These are phyloP conservation scores for Closterium sp. DNA, from an alignment of 139 green algal genomes.

Conservation along the genomic window DNA sequence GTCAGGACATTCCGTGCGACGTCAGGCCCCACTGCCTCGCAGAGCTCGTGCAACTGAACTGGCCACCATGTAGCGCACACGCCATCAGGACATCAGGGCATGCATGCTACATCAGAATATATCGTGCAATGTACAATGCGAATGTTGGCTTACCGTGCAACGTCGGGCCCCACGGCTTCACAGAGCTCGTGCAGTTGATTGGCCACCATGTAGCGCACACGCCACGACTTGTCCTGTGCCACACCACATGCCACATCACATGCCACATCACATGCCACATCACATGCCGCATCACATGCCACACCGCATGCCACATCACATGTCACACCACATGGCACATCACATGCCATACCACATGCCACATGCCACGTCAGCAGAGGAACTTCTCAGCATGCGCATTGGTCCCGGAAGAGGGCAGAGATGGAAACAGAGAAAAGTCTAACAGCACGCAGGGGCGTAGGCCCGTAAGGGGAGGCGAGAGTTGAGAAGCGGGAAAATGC, in stretches of 20 bases:
- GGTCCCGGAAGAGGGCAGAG: no score
- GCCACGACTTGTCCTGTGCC: slow-evolving; percentile 92
- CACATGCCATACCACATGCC: no score
- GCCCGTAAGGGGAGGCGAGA: no score
- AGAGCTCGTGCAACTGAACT: slow-evolving; percentile 81
- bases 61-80: slow-evolving; percentile 94
- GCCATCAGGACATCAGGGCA: no score
- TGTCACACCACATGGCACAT: no score
- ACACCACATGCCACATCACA: not conserved
- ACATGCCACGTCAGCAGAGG: not conserved
- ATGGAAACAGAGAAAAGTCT: no score
- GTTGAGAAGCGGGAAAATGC: not conserved
- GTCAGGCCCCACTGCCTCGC: slow-evolving; percentile 79
- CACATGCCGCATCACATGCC: not conserved
- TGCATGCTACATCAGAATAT: no score
- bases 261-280: not conserved
- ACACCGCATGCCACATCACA: not conserved
- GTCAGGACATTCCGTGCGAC: slow-evolving; percentile 62
- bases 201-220: slow-evolving; percentile 96
- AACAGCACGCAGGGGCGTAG: no score
- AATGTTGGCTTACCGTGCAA: not conserved
- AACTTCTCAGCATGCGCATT: no score
- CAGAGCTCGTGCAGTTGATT: slow-evolving; percentile 81
- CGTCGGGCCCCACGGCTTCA: slow-evolving; percentile 71
- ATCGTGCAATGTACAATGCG: no score